Conservation (phyloP, 257 asterid genomes). For the Solanum habrochaites region DNA sequence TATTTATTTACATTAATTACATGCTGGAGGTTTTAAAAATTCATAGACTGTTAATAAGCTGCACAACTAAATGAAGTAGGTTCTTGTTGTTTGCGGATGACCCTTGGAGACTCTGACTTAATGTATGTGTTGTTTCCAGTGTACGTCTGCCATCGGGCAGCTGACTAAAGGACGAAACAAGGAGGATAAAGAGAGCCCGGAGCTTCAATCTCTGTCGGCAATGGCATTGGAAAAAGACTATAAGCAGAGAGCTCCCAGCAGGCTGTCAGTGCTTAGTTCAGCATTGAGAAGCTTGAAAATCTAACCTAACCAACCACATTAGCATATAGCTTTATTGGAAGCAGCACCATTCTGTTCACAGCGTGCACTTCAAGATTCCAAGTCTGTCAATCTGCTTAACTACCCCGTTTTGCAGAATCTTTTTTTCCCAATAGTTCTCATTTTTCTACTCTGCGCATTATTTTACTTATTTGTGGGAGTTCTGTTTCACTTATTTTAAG, state of each 20-base stretch:
- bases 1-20: neutral
- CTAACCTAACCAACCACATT: slow-evolving; percentile 30
- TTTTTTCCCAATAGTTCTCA: neutral
- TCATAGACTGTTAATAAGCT: neutral
- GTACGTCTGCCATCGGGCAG: slow-evolving; percentile 67
- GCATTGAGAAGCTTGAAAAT: slow-evolving; percentile 59
- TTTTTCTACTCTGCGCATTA: neutral
- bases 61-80: neutral
- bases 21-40: neutral
- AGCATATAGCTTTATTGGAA: neutral
- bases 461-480: neutral
- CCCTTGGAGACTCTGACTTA: slow-evolving; percentile 6
- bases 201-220: slow-evolving; percentile 64
- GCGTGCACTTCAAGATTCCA: neutral
- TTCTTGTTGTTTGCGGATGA: neutral
- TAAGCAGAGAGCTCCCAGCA: slow-evolving; percentile 54
- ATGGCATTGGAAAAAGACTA: slow-evolving; percentile 62
- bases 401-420: neutral
- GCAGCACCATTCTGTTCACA: neutral
- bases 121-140: slow-evolving; percentile 24
- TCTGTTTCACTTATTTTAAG: neutral
- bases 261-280: slow-evolving; percentile 37
- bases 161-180: slow-evolving; percentile 72
- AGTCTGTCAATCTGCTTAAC: neutral
- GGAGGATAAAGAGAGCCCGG: slow-evolving; percentile 75